Evolutionary conservation across 169 alveolate genomes (phyloP), one percentile per base, ranked within the genome.

Genomic region (Eimeria maxima): DNA sequence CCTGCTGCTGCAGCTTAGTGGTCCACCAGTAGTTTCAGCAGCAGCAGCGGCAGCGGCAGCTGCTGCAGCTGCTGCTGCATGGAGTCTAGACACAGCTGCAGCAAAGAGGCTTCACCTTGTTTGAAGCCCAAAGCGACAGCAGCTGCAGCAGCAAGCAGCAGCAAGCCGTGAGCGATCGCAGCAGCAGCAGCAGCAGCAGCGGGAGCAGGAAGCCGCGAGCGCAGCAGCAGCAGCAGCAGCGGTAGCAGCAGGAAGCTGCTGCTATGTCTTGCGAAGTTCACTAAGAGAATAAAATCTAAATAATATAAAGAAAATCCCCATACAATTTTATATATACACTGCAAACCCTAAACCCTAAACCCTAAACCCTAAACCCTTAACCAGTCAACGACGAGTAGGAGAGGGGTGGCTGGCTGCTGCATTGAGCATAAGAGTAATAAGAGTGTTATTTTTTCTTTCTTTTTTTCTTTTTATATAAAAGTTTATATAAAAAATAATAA

Each of bases 1-100:
- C 22, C 83, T 29, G 83, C 83, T 38, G 44, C 83, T 73, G 83
- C 83, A 22, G 83, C 83, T n/a, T n/a, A n/a, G 50, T n/a, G 6
- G 74, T 14, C 33, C 83, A 14, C 13, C 83, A 73, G 83, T 20
- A 6, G 45, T 8, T 24, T 44, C 50, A 73, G 7, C 83, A n/a
- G 83, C 83, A 20, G 38, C 83, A 13, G 16, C 83, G 16, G 83
- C 4, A n/a, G 20, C 50, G 5, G 57, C 57, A 11, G 57, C 57
- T 50, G 57, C 57, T 50, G 57, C 57, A 50, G 57, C 57, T 50
- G 57, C 57, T 50, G 57, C 57, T 50, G 57, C 57, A 7, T n/a
- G n/a, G n/a, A n/a, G n/a, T n/a, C n/a, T n/a, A n/a, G n/a, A n/a
- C n/a, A n/a, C n/a, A n/a, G n/a, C n/a, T n/a, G n/a, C n/a, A n/a